Percentiles rank a stretch among this genome's conserved stretches.
Conservation (phyloP, 345 rosid species). For the Mallotus nudiflorus region DNA sequence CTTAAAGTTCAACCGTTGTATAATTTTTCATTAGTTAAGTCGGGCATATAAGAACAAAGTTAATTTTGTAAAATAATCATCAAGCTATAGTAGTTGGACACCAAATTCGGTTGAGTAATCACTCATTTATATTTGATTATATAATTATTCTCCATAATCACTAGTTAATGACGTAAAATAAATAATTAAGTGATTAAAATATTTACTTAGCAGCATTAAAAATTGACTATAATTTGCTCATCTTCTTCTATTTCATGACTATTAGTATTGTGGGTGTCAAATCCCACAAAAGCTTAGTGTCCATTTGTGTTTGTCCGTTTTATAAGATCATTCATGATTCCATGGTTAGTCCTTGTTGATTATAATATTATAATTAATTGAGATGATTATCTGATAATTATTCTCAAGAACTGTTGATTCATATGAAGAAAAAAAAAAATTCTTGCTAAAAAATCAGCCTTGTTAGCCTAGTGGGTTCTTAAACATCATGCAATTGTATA, state of each 20-base stretch:
- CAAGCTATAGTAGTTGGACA: background rate
- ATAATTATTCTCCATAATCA: too few relatives aligned
- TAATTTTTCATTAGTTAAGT: background rate
- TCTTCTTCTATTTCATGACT: background rate
- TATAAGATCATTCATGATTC: background rate
- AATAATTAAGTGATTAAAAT: too few relatives aligned
- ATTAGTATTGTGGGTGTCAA: too few relatives aligned
- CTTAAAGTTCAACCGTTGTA: background rate
- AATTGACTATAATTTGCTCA: too few relatives aligned
- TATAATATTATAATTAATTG: background rate
- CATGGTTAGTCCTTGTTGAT: too few relatives aligned
- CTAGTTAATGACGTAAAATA: too few relatives aligned
- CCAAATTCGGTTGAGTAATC: background rate
- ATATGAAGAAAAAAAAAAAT: background rate
- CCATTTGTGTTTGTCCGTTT: background rate
- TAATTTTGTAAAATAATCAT: too few relatives aligned
- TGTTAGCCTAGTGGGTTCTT: background rate
- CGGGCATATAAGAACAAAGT: background rate
- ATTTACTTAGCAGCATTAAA: too few relatives aligned
- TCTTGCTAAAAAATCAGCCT: background rate
- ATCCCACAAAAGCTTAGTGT: background rate
- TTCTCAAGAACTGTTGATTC: background rate
- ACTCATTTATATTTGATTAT: too few relatives aligned
- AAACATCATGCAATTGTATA: background rate
- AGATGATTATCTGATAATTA: background rate